Evolutionary conservation across 306 rosid species (phyloP).

Genomic region (Geum urbanum): DNA sequence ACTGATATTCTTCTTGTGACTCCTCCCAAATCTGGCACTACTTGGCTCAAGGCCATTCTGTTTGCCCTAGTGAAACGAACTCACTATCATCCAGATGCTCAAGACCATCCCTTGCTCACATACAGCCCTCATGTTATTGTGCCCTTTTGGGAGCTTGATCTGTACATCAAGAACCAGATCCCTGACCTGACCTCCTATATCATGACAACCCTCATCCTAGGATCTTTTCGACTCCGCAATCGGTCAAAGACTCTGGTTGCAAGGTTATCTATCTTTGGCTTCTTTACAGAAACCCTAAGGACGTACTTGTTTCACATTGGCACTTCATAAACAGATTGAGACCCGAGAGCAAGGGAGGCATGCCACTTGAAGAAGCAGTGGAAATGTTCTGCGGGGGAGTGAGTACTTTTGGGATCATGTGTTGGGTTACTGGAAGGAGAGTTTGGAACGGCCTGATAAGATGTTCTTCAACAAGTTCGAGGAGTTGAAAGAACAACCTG

Average conservation of each 20-base stretch:
- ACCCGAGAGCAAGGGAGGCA: neutral
- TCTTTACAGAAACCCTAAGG: conserved; percentile 39
- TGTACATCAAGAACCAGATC: neutral
- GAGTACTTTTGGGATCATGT: conserved; percentile 25
- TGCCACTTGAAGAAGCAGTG: conserved; percentile 19
- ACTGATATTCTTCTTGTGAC: conserved; percentile 34
- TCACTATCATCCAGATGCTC: conserved; percentile 8
- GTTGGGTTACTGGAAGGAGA: conserved; percentile 28
- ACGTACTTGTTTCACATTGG: conserved; percentile 33
- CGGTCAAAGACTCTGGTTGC: conserved; percentile 9
- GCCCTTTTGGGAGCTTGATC: conserved; percentile 33
- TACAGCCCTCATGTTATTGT: conserved; percentile 36
- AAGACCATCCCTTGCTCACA: conserved; percentile 31
- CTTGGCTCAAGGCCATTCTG: conserved; percentile 39
- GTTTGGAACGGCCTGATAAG: conserved; percentile 20
- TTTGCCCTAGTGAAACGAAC: conserved; percentile 29
- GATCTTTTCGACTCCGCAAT: conserved; percentile 19
- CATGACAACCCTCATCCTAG: neutral
- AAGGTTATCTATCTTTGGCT: conserved; percentile 38
- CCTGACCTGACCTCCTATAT: conserved; percentile 10
- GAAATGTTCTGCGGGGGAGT: conserved; percentile 29
- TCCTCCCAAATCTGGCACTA: conserved; percentile 40
- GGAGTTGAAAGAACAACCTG: conserved; percentile 27
- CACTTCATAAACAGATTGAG: conserved; percentile 35
- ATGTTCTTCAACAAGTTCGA: conserved; percentile 28